phyloP scores from a whole-genome alignment of 1,284 basidiomycete genomes.

The Naganishia cerealis region DNA sequence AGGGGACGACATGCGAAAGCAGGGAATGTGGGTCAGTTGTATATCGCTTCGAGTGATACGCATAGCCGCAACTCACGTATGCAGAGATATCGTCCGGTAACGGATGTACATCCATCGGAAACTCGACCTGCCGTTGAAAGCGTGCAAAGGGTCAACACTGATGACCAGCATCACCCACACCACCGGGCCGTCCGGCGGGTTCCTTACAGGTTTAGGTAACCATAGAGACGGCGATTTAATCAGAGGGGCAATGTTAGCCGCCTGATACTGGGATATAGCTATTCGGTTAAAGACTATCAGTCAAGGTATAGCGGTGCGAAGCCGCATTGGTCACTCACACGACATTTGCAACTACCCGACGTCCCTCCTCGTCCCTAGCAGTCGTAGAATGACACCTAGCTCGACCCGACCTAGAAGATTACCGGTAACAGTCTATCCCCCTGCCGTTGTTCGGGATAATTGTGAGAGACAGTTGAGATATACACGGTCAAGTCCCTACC shows the following conservation, averaged over 20 bases:
- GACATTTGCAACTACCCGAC: not conserved
- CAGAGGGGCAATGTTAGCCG: slow-evolving; percentile 71
- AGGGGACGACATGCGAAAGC: not conserved
- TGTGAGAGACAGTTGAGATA: too few relatives aligned
- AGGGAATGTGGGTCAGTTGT: not conserved
- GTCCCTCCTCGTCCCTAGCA: not conserved
- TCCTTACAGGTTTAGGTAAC: slow-evolving; percentile 70
- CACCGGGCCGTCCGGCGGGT: not conserved
- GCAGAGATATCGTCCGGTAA: slow-evolving; percentile 81
- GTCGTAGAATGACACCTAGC: not conserved
- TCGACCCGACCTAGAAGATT: not conserved
- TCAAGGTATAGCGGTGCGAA: not conserved
- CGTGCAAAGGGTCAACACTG: not conserved
- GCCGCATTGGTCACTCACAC: not conserved
- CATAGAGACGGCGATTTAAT: slow-evolving; percentile 89
- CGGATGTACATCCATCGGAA: slow-evolving; percentile 86
- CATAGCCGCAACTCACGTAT: slow-evolving; percentile 64
- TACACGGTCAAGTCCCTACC: too few relatives aligned
- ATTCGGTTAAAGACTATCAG: slow-evolving; percentile 19
- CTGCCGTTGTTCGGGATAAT: too few relatives aligned
- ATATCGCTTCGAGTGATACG: not conserved
- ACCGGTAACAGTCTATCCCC: too few relatives aligned
- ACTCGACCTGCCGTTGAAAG: slow-evolving; percentile 62
- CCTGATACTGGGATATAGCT: slow-evolving; percentile 65
- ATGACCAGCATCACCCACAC: not conserved